Evolutionary conservation across 1,284 basidiomycete genomes (phyloP), one percentile per base, ranked within the genome.

Genomic region (Pseudomicrostroma phylloplanum): DNA sequence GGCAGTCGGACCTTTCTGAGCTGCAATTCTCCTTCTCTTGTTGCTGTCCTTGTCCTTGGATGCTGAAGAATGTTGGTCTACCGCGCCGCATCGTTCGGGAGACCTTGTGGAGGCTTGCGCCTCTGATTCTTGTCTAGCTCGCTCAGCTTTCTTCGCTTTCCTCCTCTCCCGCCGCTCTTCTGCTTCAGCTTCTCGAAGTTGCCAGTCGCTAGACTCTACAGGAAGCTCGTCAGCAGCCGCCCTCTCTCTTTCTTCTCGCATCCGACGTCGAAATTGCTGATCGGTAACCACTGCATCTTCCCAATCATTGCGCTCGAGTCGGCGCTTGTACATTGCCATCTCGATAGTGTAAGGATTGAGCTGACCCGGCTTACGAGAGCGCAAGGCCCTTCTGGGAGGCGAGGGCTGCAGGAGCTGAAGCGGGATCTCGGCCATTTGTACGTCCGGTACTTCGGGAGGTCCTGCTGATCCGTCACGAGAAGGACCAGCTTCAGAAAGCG

Each of bases 341-440:
- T 81, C 80, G 56, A 74, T 63, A 1, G 80, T 79, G 59, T 79
- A 81, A 0, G 80, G 80, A 17, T 77, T 75, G 48, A 81, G 74
- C 61, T 81, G 80, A 4, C 71, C 70, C 0, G 73, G 67, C 0
- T 80, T 80, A 1, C 80, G 73, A 2, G 65, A 61, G 13, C 80
- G 77, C 30, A 81, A 59, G 19, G 66, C 59, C 21, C 66, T 70
- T 2, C 69, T 62, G 4, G 67, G 72, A 8, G 69, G 69, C 1
- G 68, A 63, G 0, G 63, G 66, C 43, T 51, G 26, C 21, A 58
- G 57, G 9, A 43, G 57, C 15, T 19, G 46, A 13, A 19, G 13
- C 21, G 51, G 51, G 43, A 48, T 48, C 4, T 36, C 30, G 3
- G 30, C 30, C 23, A 48, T 48, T 3, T n/a, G 46, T 23, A 23